Base-by-base conservation (phyloP, 164 flowering plant genomes). In the Hamamelis virginiana region DNA sequence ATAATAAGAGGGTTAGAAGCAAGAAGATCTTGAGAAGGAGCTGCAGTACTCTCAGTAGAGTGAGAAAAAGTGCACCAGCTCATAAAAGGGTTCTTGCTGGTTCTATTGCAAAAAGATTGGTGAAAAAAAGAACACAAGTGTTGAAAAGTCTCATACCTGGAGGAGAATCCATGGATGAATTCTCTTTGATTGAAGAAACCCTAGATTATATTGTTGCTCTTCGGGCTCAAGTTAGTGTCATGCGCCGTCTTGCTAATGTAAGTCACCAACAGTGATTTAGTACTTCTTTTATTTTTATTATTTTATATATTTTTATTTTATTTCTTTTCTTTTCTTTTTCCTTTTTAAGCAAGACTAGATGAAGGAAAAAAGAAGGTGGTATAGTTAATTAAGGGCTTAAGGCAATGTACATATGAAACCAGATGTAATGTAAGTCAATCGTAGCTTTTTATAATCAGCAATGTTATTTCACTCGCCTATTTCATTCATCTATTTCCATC, bases 161-260 rank as follows among this genome's bases (percentile, higher is more conserved):
- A 0, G 97, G 97, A 43, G 82, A 85, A 44, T 69, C 68, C 16
- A 84, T 91, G 80, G 86, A 88, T 69, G 88, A 83, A 5, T 41
- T 68, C 4, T 76, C 71, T 69, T 75, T 85, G 70, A 68, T 89
- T 22, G 80, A 80, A 55, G 98, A 93, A 81, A 83, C 97, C 76
- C 79, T 89, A 60, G 96, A 89, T 69, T 93, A 93, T 68, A 80
- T 93, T 1, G 19, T 78, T 9, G 78, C 89, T 50, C 88, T 93
- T 18, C 73, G 69, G 68, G 89, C 88, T 72, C 95, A 89, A 69
- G 87, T 91, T 23, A 91, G 87, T 80, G 93, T 91, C 52, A 93
- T 89, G 98, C 71, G 81, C 28, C 76, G 65, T 67, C 69, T 90
- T 56, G 84, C 83, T 26, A 73, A 58, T 72, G 87, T 80, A 23